Evolutionary conservation across 1,139 yeast genomes (phyloP), one percentile per base, ranked within the genome.

Genomic region (Debaryomyces sp.): DNA sequence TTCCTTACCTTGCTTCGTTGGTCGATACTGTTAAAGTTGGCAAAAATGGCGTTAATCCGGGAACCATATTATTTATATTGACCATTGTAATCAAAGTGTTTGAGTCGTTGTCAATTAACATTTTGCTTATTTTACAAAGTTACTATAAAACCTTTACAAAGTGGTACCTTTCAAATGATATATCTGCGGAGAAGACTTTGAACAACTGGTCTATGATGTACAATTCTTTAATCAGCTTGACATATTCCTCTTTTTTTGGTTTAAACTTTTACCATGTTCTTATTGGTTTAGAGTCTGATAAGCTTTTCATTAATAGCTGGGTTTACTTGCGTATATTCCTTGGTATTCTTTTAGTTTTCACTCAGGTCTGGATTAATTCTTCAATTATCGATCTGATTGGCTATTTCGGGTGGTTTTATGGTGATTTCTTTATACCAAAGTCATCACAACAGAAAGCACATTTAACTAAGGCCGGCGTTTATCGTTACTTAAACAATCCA

Each of bases 361-460:
- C 90, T 39, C 96, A 89, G 60, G 63, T 80, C 24, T 84, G 92
- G 89, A 87, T 91, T 36, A 84, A 87, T 56, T 62, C 76, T 33
- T 87, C 91, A 15, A 87, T 89, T 38, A 78, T 85, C 55, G 83
- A 83, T 48, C 85, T 89, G 54, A 82, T 89, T 56, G 95, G 95
- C 4, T 88, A 87, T 54, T 88, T 86, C 65, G 96, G 96, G 13
- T 89, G 96, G 96, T 89, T 88, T 60, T 89, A 87, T 63, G 96
- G 96, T 50, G 96, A 89, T 64, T 89, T 89, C 67, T 89, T 89
- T 65, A 75, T 87, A 55, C 85, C 89, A 32, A 71, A 66, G 46
- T 67, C 72, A 10, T 59, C 61, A 23, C 61, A 64, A 18, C 73
- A 68, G 44, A 63, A 68, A 48, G 73, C 82, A 29, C 76, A 80